Conservation (phyloP, 306 rosid species). For the Lablab purpureus region DNA sequence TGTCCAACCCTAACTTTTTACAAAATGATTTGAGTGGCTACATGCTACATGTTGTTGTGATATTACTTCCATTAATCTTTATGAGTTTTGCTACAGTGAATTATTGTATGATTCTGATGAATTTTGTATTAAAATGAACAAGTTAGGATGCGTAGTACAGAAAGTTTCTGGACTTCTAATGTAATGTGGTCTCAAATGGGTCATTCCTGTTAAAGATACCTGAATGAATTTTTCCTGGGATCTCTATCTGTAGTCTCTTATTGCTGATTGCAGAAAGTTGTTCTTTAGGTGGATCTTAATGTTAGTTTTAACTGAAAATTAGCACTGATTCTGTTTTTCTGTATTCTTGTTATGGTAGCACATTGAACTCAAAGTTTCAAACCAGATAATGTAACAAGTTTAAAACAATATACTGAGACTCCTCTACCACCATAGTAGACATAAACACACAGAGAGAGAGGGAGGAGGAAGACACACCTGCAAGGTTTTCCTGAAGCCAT, state of each 20-base stretch:
- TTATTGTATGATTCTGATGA: slow-evolving; percentile 1
- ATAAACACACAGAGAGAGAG: neutral
- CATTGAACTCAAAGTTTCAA: slow-evolving; percentile 8
- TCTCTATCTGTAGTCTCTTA: slow-evolving; percentile 9
- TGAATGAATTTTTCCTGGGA: slow-evolving; percentile 10
- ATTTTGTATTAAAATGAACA: neutral
- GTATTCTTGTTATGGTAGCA: slow-evolving; percentile 11
- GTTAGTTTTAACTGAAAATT: slow-evolving; percentile 31
- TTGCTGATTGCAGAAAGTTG: slow-evolving; percentile 11
- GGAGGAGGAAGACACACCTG: slow-evolving; percentile 61
- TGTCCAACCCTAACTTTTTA: too few species aligned
- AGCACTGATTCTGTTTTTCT: slow-evolving; percentile 11
- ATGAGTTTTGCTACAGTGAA: neutral
- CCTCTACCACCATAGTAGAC: neutral
- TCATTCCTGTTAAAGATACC: slow-evolving; percentile 35
- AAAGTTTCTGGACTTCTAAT: neutral
- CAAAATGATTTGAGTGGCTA: neutral
- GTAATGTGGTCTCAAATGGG: slow-evolving; percentile 30
- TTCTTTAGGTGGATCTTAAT: neutral
- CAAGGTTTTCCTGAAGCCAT: slow-evolving; percentile 98
- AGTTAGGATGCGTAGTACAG: neutral
- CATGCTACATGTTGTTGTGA: neutral
- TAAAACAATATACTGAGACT: slow-evolving; percentile 28
- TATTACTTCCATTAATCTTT: neutral
- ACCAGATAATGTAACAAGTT: slow-evolving; percentile 15